Conservation (phyloP, 2,329 filamentous ascomycete species). For the Pseudonectria foliicola region DNA sequence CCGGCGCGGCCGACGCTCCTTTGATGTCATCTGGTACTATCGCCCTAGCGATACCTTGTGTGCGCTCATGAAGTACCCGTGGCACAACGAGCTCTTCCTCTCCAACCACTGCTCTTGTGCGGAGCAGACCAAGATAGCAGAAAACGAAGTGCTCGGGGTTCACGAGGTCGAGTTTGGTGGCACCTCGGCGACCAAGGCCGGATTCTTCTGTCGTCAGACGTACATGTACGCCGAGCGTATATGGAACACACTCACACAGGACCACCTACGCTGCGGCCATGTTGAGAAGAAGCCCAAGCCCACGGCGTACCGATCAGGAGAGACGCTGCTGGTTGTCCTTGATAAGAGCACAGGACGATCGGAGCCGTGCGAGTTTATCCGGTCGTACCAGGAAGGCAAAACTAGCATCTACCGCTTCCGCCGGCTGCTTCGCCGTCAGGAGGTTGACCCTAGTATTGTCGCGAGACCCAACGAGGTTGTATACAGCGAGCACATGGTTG, state of each 20-base stretch:
- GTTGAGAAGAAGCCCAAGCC: constrained; percentile 12
- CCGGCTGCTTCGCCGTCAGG: constrained; percentile 41
- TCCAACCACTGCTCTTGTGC: constrained; percentile 69
- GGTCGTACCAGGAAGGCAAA: constrained; percentile 13
- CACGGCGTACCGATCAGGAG: constrained; percentile 40
- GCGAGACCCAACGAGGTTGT: constrained; percentile 51
- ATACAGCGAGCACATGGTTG: constrained; percentile 40
- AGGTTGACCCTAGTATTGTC: constrained; percentile 26
- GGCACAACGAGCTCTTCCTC: constrained; percentile 66
- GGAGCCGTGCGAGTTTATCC: constrained; percentile 55
- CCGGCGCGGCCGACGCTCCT: constrained; percentile 30
- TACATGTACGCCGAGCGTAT: constrained; percentile 54
- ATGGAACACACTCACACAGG: constrained; percentile 51
- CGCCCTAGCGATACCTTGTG: constrained; percentile 64
- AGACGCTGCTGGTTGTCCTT: constrained; percentile 48
- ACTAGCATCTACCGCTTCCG: constrained; percentile 35
- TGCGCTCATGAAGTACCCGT: constrained; percentile 59
- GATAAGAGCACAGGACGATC: constrained; percentile 29
- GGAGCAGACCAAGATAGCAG: constrained; percentile 38
- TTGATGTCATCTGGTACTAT: constrained; percentile 71
- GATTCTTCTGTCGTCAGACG: constrained; percentile 64
- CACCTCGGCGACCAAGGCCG: constrained; percentile 35
- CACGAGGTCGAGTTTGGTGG: constrained; percentile 54
- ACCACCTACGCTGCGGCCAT: constrained; percentile 49
- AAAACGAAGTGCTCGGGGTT: constrained; percentile 49